Conservation (phyloP, 129 eudicot species). For the sunflower (Helianthus annuus) region HanXRQr2.0-SUNRISE NC_035448.2:59968221-59968720, state of each 20-base stretch:
- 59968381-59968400: slow-evolving; percentile 38
- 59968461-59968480: slow-evolving; percentile 21
- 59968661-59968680: too few species aligned
- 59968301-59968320: background rate
- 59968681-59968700: too few species aligned
- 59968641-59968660: too few species aligned
- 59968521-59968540: slow-evolving; percentile 37
- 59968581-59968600: too few species aligned
- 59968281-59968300: background rate
- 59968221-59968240: slow-evolving; percentile 27
- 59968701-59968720: too few species aligned
- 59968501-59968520: slow-evolving; percentile 15
- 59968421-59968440: slow-evolving; percentile 29
- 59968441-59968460: slow-evolving; percentile 29
- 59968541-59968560: slow-evolving; percentile 40
- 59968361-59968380: slow-evolving; percentile 36
- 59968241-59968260: slow-evolving; percentile 38
- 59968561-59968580: slow-evolving; percentile 27
- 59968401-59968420: slow-evolving; percentile 43
- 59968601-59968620: too few species aligned
- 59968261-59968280: background rate
- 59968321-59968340: background rate
- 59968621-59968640: too few species aligned
- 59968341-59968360: slow-evolving; percentile 36
- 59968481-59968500: slow-evolving; percentile 29